Evolutionary conservation across 257 asterid species (phyloP), one percentile per base, ranked within the genome.

Genomic region (Paraleonurus japonicus): DNA sequence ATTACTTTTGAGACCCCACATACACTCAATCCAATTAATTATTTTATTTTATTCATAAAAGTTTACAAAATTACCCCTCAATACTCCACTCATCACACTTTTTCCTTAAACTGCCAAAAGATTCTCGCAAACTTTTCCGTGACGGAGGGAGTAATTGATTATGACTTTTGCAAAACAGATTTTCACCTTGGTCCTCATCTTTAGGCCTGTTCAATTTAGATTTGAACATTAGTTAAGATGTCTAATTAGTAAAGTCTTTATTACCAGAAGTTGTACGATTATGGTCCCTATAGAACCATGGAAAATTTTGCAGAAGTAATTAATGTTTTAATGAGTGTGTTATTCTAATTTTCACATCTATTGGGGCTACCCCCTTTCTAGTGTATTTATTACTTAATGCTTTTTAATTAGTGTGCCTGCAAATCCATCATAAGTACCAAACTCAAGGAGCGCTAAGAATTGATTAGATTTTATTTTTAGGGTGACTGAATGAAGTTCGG

Each of bases 181-280:
- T 15, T 17, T 24, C 78, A 43, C 57, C 16, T 45, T 39, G 35
- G 39, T 54, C 23, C 47, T 75, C 35, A 28, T 61, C 62, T 28
- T 61, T 35, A 54, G 24, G 12, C 15, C 26, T 20, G 13, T 33
- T 35, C 12, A 35, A 16, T 39, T 37, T 37, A 39, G 50, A 35
- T 48, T 51, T 61, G 12, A 61, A 22, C 26, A 37, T 73, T 7
- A 54, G 41, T 73, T 73, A 26, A 26, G 23, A 63, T 37, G 45
- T 53, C 19, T 27, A 50, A n/a, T 10, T 64, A 39, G 33, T 26
- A 19, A 39, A 37, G 35, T 55, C 13, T 27, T 41, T 65, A 27
- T 33, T 33, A 30, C 33, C 47, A 51, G 35, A 72, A 22, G 35
- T 64, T 24, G 43, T 24, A 27, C 15, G 48, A 51, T 28, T 28